Conservation (phyloP, 2,329 filamentous ascomycete genomes). For the Pestalotiopsis sp. region DNA sequence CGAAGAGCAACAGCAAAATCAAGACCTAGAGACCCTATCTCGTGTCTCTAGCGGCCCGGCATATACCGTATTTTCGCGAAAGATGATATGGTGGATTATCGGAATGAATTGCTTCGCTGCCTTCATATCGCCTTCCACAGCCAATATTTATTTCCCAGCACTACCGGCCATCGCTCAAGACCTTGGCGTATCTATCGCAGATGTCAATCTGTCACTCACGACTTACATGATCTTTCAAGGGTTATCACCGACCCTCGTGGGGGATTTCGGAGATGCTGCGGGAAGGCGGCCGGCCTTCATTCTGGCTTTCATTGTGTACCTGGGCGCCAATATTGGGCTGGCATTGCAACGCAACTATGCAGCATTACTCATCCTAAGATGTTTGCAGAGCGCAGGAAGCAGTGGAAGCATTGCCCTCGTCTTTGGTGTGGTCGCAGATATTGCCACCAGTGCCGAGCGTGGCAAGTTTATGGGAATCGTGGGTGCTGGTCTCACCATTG, state of each 20-base stretch:
- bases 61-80: constrained; percentile 41
- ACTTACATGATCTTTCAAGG: constrained; percentile 63
- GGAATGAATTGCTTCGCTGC: constrained; percentile 53
- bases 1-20: constrained; percentile 15
- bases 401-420: constrained; percentile 72
- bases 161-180: constrained; percentile 39
- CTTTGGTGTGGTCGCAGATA: constrained; percentile 72
- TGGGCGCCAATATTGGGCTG: constrained; percentile 60
- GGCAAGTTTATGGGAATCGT: constrained; percentile 73
- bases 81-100: constrained; percentile 53
- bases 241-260: constrained; percentile 61
- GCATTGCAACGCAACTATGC: constrained; percentile 59
- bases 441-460: constrained; percentile 68
- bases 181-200: constrained; percentile 37
- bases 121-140: constrained; percentile 60
- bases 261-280: constrained; percentile 61
- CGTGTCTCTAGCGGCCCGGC: constrained; percentile 39
- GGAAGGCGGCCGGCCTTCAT: constrained; percentile 65
- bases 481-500: constrained; percentile 59
- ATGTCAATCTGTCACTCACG: constrained; percentile 55
- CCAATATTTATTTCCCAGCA: constrained; percentile 57
- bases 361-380: constrained; percentile 61
- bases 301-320: constrained; percentile 57
- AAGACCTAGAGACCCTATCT: constrained; percentile 34
- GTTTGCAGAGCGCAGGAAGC: constrained; percentile 65